Evolutionary conservation across 345 rosid genomes (phyloP), one percentile per base, ranked within the genome.

Genomic region (Sapria himalayana): DNA sequence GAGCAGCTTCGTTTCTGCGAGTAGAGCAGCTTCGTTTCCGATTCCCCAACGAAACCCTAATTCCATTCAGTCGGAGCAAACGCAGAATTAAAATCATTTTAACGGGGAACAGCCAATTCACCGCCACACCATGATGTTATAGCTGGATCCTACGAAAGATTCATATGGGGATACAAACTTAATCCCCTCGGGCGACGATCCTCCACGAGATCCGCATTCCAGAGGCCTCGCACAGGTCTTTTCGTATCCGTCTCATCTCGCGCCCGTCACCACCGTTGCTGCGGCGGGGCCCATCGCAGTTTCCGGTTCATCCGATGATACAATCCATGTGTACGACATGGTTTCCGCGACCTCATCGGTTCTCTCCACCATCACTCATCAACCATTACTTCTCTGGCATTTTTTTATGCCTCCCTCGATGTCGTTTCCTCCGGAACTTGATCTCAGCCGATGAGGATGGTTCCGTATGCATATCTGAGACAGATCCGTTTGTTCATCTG

Each of bases 181-280:
- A n/a, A n/a, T n/a, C n/a, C n/a, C n/a, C n/a, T n/a, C n/a, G n/a
- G n/a, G n/a, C n/a, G n/a, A n/a, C n/a, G n/a, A n/a, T n/a, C n/a
- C n/a, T n/a, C n/a, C n/a, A n/a, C n/a, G n/a, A n/a, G n/a, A n/a
- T n/a, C n/a, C n/a, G n/a, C n/a, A n/a, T n/a, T n/a, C n/a, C n/a
- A n/a, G n/a, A n/a, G n/a, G n/a, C 35, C 66, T 86, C 8, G 49
- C 67, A 44, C 85, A 63, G 38, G 61, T 74, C 65, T 82, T 82
- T 71, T 76, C 91, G n/a, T 82, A 89, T 65, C 93, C 78, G 2
- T 71, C 94, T 49, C 94, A 89, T 65, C 65, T 53, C 49, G 62
- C 82, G 45, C 67, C 85, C n/a, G 72, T 89, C 66, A 70, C 80
- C 52, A 37, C 84, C 50, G 84, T 70, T 37, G 77, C 91, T 27